Percentiles rank a stretch among this genome's conserved stretches.
phyloP scores from a whole-genome alignment of 2,329 filamentous ascomycete species.

The Fonsecaea erecta region DNA sequence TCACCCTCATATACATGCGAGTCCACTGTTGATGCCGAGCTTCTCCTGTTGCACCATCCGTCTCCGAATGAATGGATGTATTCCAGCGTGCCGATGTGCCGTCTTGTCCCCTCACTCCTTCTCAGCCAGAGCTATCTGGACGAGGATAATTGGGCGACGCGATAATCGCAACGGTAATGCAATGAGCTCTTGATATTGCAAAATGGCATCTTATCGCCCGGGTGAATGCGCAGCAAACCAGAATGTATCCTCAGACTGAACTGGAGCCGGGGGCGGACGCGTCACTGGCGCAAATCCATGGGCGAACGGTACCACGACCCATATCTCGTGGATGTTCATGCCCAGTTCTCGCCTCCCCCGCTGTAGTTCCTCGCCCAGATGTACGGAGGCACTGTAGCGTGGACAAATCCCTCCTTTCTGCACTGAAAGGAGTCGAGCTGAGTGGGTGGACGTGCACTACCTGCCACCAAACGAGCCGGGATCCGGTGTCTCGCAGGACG shows the following conservation, averaged over 20 bases:
- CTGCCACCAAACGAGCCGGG: neutral
- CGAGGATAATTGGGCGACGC: neutral
- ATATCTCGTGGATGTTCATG: neutral
- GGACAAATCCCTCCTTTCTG: too few species aligned
- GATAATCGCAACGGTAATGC: neutral
- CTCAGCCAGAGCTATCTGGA: neutral
- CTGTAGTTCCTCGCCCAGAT: neutral
- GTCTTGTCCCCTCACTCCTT: neutral
- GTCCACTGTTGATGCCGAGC: neutral
- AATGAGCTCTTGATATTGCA: neutral
- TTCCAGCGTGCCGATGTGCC: neutral
- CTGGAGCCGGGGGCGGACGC: too few species aligned
- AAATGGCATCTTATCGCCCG: neutral
- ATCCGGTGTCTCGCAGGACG: neutral
- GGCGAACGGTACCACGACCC: neutral
- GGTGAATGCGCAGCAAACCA: neutral
- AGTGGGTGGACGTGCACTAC: too few species aligned
- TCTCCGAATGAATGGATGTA: neutral
- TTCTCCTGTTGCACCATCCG: neutral
- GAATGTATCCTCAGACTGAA: neutral
- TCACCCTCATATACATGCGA: neutral
- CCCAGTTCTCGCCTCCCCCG: neutral
- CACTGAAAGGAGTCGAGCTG: neutral
- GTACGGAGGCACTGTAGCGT: too few species aligned
- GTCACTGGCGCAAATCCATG: neutral